Evolutionary conservation across 2,329 filamentous ascomycete genomes (phyloP), one percentile per base, ranked within the genome.

Genomic region (Aspergillus piperis): DNA sequence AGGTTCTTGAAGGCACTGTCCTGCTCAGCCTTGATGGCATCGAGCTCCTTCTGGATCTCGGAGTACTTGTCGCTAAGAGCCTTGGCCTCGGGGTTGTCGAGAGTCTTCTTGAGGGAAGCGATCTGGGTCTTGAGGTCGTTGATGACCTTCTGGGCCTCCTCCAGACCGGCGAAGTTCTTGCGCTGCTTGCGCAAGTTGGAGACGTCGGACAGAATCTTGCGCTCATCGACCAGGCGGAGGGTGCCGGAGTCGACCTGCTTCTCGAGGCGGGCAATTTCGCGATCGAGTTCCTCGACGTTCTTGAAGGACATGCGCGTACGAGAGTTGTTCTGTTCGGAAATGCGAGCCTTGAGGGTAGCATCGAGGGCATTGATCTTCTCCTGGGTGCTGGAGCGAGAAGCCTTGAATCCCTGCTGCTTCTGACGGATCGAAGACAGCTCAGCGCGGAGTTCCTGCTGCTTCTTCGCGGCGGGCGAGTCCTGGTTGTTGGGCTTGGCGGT

Each of bases 161-260:
- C 92, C 71, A 98, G 90, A 63, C 88, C 86, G 60, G 88, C 87
- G 76, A 99, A 97, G 78, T 87, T 90, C 87, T 97, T 98, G 81
- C 91, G 91, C 72, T 90, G 86, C 83, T 96, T 96, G 78, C 90
- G 89, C 67, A 98, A 82, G 75, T 81, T 89, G 52, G 90, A 90
- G 70, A 96, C 89, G 71, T 97, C 92, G 54, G 85, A 81, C 19
- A 98, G 84, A 8, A 91, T 88, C 85, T 97, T 98, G 84, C 92
- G 96, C 86, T 98, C 95, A 70, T 99, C 95, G 10, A 98, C 95
- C 54, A 99, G 83, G 81, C 93, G 96, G 90, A 99, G 93, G 75
- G 86, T 90, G 66, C 94, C 94, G 38, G 88, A 86, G 76, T 96
- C 91, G 69, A 98, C 92, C 75, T 94, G 86, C 78, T 89, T 89